These are phyloP conservation scores for Ilyonectria mors-panacis DNA, from an alignment of 2,329 filamentous ascomycete genomes.

Conservation along the genomic window DNA sequence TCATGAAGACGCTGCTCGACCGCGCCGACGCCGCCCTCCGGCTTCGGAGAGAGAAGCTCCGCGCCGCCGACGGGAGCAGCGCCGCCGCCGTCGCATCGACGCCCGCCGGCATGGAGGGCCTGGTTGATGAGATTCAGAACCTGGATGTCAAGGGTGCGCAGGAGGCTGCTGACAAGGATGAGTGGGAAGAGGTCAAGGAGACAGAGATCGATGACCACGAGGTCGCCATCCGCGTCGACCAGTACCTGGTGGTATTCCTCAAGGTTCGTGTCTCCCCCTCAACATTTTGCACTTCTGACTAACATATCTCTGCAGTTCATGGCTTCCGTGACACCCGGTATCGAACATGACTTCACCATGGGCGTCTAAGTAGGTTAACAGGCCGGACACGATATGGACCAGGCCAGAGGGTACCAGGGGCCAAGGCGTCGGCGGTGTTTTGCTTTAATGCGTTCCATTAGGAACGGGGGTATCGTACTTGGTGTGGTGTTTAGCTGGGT, in stretches of 20 bases:
- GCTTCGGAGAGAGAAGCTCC: slow-evolving; percentile 86
- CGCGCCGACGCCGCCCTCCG: slow-evolving; percentile 95
- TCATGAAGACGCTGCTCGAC: slow-evolving; percentile 98
- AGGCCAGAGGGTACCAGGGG: slow-evolving; percentile 27
- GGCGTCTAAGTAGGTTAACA: slow-evolving; percentile 37
- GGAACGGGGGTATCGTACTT: slow-evolving; percentile 8
- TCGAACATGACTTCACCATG: slow-evolving; percentile 85
- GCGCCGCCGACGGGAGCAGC: slow-evolving; percentile 63
- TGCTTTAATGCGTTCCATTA: slow-evolving; percentile 4
- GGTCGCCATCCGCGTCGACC: slow-evolving; percentile 87
- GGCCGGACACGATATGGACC: slow-evolving; percentile 10
- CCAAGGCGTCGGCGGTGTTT: slow-evolving; percentile 43
- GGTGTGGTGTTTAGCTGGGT: slow-evolving; percentile 13
- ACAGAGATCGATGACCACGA: slow-evolving; percentile 77
- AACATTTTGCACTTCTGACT: neutral
- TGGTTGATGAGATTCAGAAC: slow-evolving; percentile 85
- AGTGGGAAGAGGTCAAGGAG: slow-evolving; percentile 77
- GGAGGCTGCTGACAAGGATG: slow-evolving; percentile 68
- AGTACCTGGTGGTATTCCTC: slow-evolving; percentile 89
- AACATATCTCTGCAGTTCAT: slow-evolving; percentile 69
- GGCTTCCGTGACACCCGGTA: slow-evolving; percentile 93
- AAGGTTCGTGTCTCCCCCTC: slow-evolving; percentile 70
- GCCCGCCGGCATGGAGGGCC: slow-evolving; percentile 79
- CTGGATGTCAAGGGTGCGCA: slow-evolving; percentile 71
- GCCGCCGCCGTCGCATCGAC: slow-evolving; percentile 54